Conservation (phyloP, 2,329 filamentous ascomycete genomes). For the Colletotrichum trifolii region DNA sequence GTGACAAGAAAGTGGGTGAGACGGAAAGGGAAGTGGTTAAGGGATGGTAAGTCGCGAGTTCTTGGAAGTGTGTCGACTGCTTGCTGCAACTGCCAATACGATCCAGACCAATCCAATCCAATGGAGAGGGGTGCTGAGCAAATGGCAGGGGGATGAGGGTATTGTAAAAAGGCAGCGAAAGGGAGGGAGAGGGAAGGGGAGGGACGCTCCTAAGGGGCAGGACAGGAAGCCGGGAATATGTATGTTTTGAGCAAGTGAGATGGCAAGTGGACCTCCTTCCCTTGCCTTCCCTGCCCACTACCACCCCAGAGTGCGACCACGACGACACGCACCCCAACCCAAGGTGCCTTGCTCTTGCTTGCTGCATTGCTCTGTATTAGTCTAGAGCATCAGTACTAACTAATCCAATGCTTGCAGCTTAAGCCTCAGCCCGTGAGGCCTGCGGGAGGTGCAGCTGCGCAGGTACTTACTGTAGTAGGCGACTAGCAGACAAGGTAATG, state of each 20-base stretch:
- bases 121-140: not conserved
- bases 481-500: too few species aligned
- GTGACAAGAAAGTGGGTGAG: conserved; percentile 1
- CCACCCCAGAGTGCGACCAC: not conserved
- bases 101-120: not conserved
- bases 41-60: conserved; percentile 7
- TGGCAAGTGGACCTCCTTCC: conserved; percentile 18
- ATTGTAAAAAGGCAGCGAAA: conserved; percentile 28
- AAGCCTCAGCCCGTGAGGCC: too few species aligned
- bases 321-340: too few species aligned
- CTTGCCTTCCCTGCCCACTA: not conserved
- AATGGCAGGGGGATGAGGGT: conserved; percentile 4
- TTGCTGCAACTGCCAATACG: conserved; percentile 1
- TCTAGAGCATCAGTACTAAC: too few species aligned
- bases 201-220: conserved; percentile 27
- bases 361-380: too few species aligned
- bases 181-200: conserved; percentile 29
- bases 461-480: too few species aligned
- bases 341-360: too few species aligned
- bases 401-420: too few species aligned
- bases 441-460: too few species aligned
- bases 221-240: conserved; percentile 35
- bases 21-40: not conserved
- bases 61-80: conserved; percentile 17
- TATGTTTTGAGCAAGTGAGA: conserved; percentile 37